These are phyloP conservation scores for Berkeleyomyces rouxiae DNA, from an alignment of 2,329 filamentous ascomycete species.

Conservation along the genomic window DNA sequence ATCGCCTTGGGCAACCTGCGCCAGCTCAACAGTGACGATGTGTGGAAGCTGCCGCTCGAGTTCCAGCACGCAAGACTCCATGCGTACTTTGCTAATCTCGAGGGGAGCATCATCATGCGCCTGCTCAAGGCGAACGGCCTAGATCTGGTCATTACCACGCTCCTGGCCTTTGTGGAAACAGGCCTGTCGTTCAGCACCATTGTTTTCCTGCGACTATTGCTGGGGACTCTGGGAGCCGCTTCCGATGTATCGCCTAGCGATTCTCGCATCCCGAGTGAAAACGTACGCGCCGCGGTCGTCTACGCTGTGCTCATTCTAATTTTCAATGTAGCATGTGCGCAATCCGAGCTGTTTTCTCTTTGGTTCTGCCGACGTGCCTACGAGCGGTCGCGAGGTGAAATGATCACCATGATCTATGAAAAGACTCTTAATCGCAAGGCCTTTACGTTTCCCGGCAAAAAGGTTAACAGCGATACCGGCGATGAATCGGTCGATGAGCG, in stretches of 20 bases:
- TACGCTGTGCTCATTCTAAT: slow-evolving; percentile 48
- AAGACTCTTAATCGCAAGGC: slow-evolving; percentile 54
- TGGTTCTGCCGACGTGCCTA: slow-evolving; percentile 80
- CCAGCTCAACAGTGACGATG: slow-evolving; percentile 60
- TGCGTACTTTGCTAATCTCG: slow-evolving; percentile 53
- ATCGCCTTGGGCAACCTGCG: slow-evolving; percentile 46
- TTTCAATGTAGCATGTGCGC: slow-evolving; percentile 43
- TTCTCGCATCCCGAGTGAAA: neutral
- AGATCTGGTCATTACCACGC: slow-evolving; percentile 53
- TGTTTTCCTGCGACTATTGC: slow-evolving; percentile 53
- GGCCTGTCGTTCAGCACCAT: slow-evolving; percentile 40
- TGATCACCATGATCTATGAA: slow-evolving; percentile 72
- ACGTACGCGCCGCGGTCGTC: slow-evolving; percentile 17
- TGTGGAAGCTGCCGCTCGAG: slow-evolving; percentile 65
- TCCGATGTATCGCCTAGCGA: neutral
- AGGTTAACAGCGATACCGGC: slow-evolving; percentile 14
- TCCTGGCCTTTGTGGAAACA: slow-evolving; percentile 47
- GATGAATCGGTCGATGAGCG: slow-evolving; percentile 12
- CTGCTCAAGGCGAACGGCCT: slow-evolving; percentile 62
- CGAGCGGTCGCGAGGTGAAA: slow-evolving; percentile 65
- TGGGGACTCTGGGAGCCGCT: slow-evolving; percentile 21
- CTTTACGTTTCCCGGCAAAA: slow-evolving; percentile 25
- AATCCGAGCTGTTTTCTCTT: slow-evolving; percentile 50
- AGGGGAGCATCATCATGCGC: slow-evolving; percentile 53
- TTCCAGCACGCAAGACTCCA: slow-evolving; percentile 69